Base-by-base conservation (phyloP, 345 rosid species). In the Arabis hirsuta region DNA sequence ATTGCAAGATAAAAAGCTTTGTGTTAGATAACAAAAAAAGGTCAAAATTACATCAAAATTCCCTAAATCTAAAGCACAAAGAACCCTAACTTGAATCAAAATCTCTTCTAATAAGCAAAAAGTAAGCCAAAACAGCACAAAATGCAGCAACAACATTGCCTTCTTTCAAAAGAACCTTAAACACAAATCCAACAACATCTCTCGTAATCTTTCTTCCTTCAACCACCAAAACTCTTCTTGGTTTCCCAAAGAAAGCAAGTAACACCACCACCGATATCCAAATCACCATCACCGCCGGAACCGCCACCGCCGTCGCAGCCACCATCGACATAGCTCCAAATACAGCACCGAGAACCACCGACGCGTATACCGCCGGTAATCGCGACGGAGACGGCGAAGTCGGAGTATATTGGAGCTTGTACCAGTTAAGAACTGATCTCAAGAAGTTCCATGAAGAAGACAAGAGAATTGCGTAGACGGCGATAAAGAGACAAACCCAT, bases 241-340 rank as follows among this genome's bases (percentile, higher is more conserved):
- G 84, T 78, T 88, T 90, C 80, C 96, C 96, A 39, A 83, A 86
- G 82, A 90, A 86, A 36, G 91, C 82, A 56, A 90, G 78, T 46
- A 86, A 54, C 4, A 90, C 89, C 60, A 90, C 81, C 39, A 90
- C 69, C 0, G 87, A 80, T 55, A 90, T 90, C 90, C 92, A 85
- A 29, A 78, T 82, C 7, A 88, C 90, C 77, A 88, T 20, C 57
- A 87, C 86, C 27, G 92, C 96, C 2, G 97, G 97, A 53, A 91
- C 89, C n/a, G 81, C 97, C 66, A 87, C 92, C 1, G 88, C 88
- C 16, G 89, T 84, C 52, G 97, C 95, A 11, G 97, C 90, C 34
- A 59, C 86, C 97, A 91, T 87, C 7, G 97, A 84, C 12, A 91
- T 77, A 10, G 80, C 12, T 22, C 96, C 96, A 55, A 83, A 86